phyloP scores from a whole-genome alignment of 2,329 filamentous ascomycete genomes.

The Chaetomium globosum region DNA sequence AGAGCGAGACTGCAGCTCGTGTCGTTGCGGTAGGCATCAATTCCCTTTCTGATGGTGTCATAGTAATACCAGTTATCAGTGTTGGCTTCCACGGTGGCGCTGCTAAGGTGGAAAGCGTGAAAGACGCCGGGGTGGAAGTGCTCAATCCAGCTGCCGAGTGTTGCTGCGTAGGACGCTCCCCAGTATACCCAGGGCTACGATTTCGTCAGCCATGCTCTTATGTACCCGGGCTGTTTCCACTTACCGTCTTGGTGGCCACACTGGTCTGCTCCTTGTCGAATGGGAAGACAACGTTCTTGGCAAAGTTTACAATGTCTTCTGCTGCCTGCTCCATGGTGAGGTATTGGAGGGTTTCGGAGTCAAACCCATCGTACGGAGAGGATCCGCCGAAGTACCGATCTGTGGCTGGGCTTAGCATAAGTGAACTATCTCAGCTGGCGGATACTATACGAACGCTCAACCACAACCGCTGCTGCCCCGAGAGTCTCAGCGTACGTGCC shows the following conservation, averaged over 20 bases:
- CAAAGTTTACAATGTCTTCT: conserved; percentile 34
- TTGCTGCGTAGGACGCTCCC: conserved; percentile 33
- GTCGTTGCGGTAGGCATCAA: conserved; percentile 26
- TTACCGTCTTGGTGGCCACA: conserved; percentile 28
- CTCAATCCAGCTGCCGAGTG: conserved; percentile 35
- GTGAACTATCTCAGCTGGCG: neutral
- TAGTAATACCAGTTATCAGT: conserved; percentile 36
- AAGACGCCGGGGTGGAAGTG: conserved; percentile 33
- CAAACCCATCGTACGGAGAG: conserved; percentile 33
- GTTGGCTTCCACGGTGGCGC: conserved; percentile 32
- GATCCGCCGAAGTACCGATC: conserved; percentile 35
- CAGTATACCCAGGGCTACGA: conserved; percentile 34
- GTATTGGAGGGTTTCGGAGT: conserved; percentile 34
- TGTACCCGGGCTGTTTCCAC: neutral
- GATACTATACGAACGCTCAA: conserved; percentile 31
- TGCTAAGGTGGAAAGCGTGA: conserved; percentile 34
- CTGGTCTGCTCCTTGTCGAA: conserved; percentile 30
- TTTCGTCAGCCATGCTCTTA: neutral
- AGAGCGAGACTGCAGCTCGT: conserved; percentile 32
- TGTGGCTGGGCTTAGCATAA: conserved; percentile 8
- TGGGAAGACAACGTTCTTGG: conserved; percentile 30
- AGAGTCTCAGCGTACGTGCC: conserved; percentile 31
- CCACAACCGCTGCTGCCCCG: conserved; percentile 31
- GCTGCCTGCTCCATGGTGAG: conserved; percentile 35
- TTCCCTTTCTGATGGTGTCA: conserved; percentile 34